Evolutionary conservation across 2,329 filamentous ascomycete species (phyloP), one percentile per base, ranked within the genome.

Genomic region (Fusarium sp.): DNA sequence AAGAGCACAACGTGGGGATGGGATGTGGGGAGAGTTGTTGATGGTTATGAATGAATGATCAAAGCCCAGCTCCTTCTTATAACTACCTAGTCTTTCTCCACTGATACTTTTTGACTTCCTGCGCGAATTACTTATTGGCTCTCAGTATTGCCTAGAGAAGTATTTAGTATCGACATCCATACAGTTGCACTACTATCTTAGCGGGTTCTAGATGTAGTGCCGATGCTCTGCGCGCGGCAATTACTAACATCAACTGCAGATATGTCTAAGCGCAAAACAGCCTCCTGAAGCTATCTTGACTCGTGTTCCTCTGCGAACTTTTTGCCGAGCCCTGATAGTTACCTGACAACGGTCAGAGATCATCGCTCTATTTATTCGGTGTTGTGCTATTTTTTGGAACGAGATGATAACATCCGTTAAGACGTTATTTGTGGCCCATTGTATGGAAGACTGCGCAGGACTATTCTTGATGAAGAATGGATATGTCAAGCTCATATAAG

Each of bases 121-220:
- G 39, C 20, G 18, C 33, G 31, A 43, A n/a, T 18, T 39, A 8
- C 22, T 59, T 20, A 31, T 22, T 9, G 28, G 13, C 5, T 40
- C 20, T 38, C 28, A 31, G 26, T 28, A 28, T 28, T 28, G 26
- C 9, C 26, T 5, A 11, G 28, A 31, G 9, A 5, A 31, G 28
- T 31, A 31, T 31, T 31, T 24, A 24, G 40, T 42, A 24, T 42
- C 11, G 10, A 22, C 18, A 18, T 38, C 36, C 7, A 33, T 28
- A 24, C 39, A 39, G 22, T 44, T 45, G 14, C 10, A 6, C 22
- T 5, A 33, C 33, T 4, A 43, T 42, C 42, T 26, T 46, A n/a
- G 42, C 61, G 62, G 61, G 18, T 20, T 36, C 52, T 51, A 60
- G 33, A 24, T 40, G 26, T 65, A 49, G 42, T 38, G 36, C 62